Base-by-base conservation (phyloP, 139 green algal species). In the Tetraselmis striata region DNA sequence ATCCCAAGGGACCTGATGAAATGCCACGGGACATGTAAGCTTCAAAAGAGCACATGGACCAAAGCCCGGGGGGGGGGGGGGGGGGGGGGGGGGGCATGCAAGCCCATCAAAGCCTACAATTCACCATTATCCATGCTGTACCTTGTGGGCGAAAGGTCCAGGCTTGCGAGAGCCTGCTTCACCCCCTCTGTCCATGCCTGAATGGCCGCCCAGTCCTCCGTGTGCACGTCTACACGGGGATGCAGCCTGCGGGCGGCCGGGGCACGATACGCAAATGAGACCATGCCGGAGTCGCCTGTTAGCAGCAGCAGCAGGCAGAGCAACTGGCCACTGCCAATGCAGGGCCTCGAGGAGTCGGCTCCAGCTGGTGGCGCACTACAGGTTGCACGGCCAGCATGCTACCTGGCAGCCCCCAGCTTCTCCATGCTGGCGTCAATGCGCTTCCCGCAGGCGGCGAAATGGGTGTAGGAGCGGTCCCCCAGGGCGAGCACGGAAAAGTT, bases 371-470 rank as follows among this genome's bases (percentile, higher is more conserved):
- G n/a, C n/a, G n/a, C n/a, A n/a, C n/a, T n/a, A n/a, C n/a, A n/a
- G n/a, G n/a, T n/a, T 67, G 11, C 45, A 67, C 45, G 18, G 45
- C 45, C 45, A 67, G 18, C 45, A 67, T 67, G n/a, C n/a, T 67
- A 67, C 45, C 45, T 67, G 11, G 2, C 22, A 26, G 77, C 94
- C 0, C 93, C 92, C 29, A 90, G 80, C n/a, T 75, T 59, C 31
- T 88, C 86, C 26, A 97, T 79, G 0, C 91, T 84, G 0, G 79
- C 87, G 59, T 97, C 93, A 30, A 98, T 58, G 29, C 75, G 67
- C 85, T 92, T 93, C 45, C 94, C 94, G 87, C 93, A 97, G 26
- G 88, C 90, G 86, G 92, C 95, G 80, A 95, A 98, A 87, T 98
- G 91, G 1, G 85, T 86, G 85, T 98, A 98, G 0, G 92, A 94